Evolutionary conservation across 176 grass and related monocot genomes (phyloP), one percentile per base, ranked within the genome.

Genomic region (Triticum turgidum): DNA sequence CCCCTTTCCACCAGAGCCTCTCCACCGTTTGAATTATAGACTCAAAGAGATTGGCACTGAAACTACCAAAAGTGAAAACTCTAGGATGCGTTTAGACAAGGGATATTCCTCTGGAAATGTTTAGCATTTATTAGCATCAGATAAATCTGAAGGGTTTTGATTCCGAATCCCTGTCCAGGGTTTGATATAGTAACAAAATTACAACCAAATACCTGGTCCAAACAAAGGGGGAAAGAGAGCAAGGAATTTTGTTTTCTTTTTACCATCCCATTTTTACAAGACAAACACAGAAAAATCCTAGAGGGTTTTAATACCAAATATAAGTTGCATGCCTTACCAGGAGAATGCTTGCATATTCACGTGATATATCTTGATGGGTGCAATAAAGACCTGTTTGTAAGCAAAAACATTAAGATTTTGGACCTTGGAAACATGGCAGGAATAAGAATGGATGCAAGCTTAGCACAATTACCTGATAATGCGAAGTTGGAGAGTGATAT

Each of bases 361-460:
- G 92, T 32, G 97, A 98, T 77, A 99, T 99, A 91, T 99, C 94
- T 91, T 96, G 97, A 88, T 98, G 97, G 4, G 94, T 96, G 82
- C 97, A 98, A 92, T 98, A 98, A 80, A 98, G 92, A 33, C 97
- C 94, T 98, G 87, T 72, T 77, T 42, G 69, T 56, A 14, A 41
- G 82, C 49, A 6, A 70, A 59, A 79, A 83, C 69, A 65, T 80
- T 91, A 63, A 77, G 86, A 14, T 94, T 70, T 83, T 49, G 35
- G 24, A 68, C 24, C 27, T 81, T 84, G n/a, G 62, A 92, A 81
- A 77, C 21, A 32, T 51, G 15, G 6, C 8, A 86, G 13, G 41
- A 82, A 78, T n/a, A 33, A 54, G 76, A 62, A 2, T 70, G 51
- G 21, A 69, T 51, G 54, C 18, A 89, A 84, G 25, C 11, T 85